Evolutionary conservation across 306 rosid species (phyloP), one percentile per base, ranked within the genome.

Genomic region (Datisca glomerata): DNA sequence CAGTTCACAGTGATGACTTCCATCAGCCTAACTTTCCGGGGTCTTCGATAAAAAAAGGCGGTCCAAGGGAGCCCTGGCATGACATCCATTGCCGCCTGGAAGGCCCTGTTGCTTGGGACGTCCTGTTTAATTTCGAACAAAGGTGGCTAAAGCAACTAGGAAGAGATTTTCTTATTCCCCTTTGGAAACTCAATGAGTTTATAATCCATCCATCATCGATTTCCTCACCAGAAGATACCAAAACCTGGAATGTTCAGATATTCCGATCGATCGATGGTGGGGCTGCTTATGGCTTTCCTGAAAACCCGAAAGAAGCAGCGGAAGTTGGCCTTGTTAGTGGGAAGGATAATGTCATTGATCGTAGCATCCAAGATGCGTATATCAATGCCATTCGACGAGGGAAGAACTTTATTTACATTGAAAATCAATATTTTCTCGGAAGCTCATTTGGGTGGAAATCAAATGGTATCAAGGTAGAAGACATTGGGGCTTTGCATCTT

Each of bases 61-160:
- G 95, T 60, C 97, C 97, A 12, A 71, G 86, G 64, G 95, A 83
- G 67, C 97, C 95, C 4, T 83, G 97, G 93, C 93, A 89, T 70
- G 97, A 89, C 40, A 75, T 83, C 53, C 95, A 89, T 32, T 74
- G 95, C 69, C 61, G 57, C 35, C 61, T 87, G 17, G 93, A 83
- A 70, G 97, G 94, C 2, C 64, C 69, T 2, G 50, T 70, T 56
- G 94, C 97, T 41, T 74, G 89, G 89, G 94, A 87, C 65, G 89
- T 87, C 18, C 25, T 83, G 38, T 18, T 38, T 67, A 89, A 89
- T 54, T 89, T 89, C 49, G 68, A 80, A 57, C 93, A 80, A 27
- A 70, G 97, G 53, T 87, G 94, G 94, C 53, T 45, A 42, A 80
- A 61, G 59, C 83, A 83, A 46, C 75, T 55, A 21, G 77, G 93